A percentile compares a stretch with the other conserved stretches of the same genome.
phyloP scores from a whole-genome alignment of 1,139 yeast genomes.

The Taiozyma sp. region DNA sequence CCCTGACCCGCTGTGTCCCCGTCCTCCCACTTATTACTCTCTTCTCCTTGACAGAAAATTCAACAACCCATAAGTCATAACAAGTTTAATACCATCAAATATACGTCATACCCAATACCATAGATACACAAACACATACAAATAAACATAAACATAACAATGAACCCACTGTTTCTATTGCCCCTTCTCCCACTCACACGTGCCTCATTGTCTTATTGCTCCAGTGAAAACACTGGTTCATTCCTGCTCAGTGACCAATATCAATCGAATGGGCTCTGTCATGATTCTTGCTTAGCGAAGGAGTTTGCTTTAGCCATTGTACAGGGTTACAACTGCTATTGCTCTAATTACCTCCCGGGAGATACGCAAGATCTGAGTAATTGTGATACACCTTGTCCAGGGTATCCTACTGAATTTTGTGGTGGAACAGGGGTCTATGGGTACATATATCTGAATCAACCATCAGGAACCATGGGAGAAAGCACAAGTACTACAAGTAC shows the following conservation, averaged over 20 bases:
- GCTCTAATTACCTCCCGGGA: constrained; percentile 50
- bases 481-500: background rate
- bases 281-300: constrained; percentile 35
- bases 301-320: constrained; percentile 56
- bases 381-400: constrained; percentile 52
- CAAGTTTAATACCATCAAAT: background rate
- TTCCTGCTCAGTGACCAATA: constrained; percentile 27
- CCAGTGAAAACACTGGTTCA: constrained; percentile 40
- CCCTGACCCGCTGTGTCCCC: no score
- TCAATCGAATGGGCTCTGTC: constrained; percentile 55
- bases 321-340: constrained; percentile 52
- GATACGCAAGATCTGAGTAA: constrained; percentile 29
- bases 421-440: constrained; percentile 20
- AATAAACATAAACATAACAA: background rate
- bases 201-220: constrained; percentile 33
- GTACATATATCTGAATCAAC: constrained; percentile 12
- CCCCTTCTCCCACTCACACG: constrained; percentile 1
- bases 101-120: background rate
- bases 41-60: background rate
- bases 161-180: background rate
- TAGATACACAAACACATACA: background rate
- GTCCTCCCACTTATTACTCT: no score
- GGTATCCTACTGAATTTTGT: constrained; percentile 27
- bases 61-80: background rate
- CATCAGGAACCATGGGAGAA: constrained; percentile 3